A percentile compares a stretch with the other conserved stretches of the same genome.
phyloP scores from a whole-genome alignment of 352 stramenopile genomes.

The Aphanomyces invadans region DNA sequence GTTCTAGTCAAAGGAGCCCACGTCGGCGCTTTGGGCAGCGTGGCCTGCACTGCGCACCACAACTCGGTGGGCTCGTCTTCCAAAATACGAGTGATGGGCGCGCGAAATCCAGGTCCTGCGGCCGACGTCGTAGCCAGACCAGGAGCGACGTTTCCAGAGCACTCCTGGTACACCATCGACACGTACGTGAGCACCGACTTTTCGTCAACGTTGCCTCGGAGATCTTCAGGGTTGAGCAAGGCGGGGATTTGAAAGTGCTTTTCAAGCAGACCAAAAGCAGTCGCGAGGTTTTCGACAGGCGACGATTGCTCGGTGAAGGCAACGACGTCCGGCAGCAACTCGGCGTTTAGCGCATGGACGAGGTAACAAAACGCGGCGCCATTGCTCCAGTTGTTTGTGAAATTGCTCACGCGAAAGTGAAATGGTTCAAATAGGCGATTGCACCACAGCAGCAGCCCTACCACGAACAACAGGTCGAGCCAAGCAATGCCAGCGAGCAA shows the following conservation, averaged over 20 bases:
- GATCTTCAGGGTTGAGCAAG: constrained; percentile 77
- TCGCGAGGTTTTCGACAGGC: constrained; percentile 28
- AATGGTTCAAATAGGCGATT: constrained; percentile 82
- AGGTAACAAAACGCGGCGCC: constrained; percentile 86
- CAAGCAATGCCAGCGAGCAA: background rate
- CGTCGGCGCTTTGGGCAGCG: no score
- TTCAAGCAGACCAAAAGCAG: constrained; percentile 76
- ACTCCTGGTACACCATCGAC: constrained; percentile 75
- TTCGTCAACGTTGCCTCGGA: constrained; percentile 77
- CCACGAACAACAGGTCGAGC: background rate
- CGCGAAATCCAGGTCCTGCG: no score
- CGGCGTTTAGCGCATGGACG: constrained; percentile 85
- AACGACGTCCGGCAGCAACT: constrained; percentile 76
- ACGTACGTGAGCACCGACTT: constrained; percentile 91
- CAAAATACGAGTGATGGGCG: no score
- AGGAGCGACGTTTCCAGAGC: no score
- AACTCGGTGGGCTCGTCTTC: no score
- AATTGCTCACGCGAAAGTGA: constrained; percentile 80
- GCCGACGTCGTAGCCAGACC: no score
- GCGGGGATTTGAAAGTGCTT: constrained; percentile 81
- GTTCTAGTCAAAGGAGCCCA: no score
- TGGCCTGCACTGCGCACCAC: no score
- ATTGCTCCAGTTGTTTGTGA: constrained; percentile 77
- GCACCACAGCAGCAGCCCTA: constrained; percentile 64
- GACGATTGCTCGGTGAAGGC: constrained; percentile 11